Evolutionary conservation across 805 yeast genomes (phyloP).

Genomic region (Lachancea nothofagi): DNA sequence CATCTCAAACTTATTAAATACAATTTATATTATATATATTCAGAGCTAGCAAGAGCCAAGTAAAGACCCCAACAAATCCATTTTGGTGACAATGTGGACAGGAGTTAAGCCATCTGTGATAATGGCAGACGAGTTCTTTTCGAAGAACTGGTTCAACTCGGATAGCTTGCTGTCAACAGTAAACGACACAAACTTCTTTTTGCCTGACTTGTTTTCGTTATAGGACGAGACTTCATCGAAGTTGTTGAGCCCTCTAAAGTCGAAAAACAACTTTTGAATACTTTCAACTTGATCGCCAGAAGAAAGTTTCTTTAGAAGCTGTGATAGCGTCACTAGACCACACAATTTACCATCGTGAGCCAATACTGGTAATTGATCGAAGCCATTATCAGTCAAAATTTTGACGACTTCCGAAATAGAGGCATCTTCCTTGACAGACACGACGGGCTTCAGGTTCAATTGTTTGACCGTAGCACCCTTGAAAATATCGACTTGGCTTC

Average conservation of each 20-base stretch:
- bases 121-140: conserved; percentile 77
- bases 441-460: conserved; percentile 73
- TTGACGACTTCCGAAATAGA: conserved; percentile 60
- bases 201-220: conserved; percentile 55
- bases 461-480: conserved; percentile 58
- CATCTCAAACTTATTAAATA: conserved; percentile 1
- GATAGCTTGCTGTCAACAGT: conserved; percentile 59
- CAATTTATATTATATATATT: not conserved
- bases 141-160: conserved; percentile 72
- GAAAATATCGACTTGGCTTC: conserved; percentile 39
- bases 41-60: conserved; percentile 24
- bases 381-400: conserved; percentile 66
- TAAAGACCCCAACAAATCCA: conserved; percentile 68
- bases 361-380: conserved; percentile 81
- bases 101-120: conserved; percentile 75
- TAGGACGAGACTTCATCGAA: conserved; percentile 53
- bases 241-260: conserved; percentile 67
- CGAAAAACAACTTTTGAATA: conserved; percentile 48
- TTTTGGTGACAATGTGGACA: conserved; percentile 80
- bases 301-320: conserved; percentile 61
- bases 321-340: conserved; percentile 74
- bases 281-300: conserved; percentile 51
- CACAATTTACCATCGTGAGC: conserved; percentile 51
- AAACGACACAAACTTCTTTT: conserved; percentile 62
- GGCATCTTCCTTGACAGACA: conserved; percentile 58